Evolutionary conservation across 352 stramenopile genomes (phyloP).

Genomic region (Achlya hypogyna): DNA sequence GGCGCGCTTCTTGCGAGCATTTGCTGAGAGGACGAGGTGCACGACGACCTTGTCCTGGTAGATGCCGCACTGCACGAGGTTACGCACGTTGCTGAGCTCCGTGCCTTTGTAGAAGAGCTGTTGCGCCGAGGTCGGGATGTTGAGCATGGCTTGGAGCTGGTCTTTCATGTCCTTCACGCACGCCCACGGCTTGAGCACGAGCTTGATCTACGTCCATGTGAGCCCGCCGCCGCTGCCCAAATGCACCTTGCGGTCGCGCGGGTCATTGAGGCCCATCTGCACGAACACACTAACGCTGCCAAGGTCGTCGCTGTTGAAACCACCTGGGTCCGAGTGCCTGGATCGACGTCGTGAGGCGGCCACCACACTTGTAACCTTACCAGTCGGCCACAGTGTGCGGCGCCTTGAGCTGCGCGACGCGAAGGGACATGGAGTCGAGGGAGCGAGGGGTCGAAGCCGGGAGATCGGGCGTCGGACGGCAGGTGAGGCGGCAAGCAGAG

Average conservation of each 20-base stretch:
- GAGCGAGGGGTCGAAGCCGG: background rate
- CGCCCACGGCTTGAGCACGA: slow-evolving; percentile 65
- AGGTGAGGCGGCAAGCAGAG: too few species aligned
- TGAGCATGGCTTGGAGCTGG: slow-evolving; percentile 75
- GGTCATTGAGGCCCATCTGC: slow-evolving; percentile 11
- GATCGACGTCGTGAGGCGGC: background rate
- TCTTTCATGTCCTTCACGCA: slow-evolving; percentile 82
- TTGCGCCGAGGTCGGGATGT: slow-evolving; percentile 64
- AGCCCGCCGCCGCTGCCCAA: background rate
- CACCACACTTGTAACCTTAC: too few species aligned
- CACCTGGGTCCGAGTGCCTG: slow-evolving; percentile 14
- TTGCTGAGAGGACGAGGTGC: slow-evolving; percentile 47
- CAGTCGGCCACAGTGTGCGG: background rate
- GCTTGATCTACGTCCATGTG: slow-evolving; percentile 44
- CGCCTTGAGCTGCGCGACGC: background rate
- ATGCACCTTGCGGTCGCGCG: slow-evolving; percentile 12
- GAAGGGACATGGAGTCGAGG: background rate
- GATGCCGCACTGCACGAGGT: slow-evolving; percentile 73
- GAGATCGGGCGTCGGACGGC: background rate
- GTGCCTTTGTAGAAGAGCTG: slow-evolving; percentile 75
- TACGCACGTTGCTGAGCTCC: slow-evolving; percentile 77
- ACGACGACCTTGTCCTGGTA: slow-evolving; percentile 73
- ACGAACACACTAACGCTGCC: slow-evolving; percentile 15
- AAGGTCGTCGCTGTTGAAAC: slow-evolving; percentile 8
- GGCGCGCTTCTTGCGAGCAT: slow-evolving; percentile 2